phyloP scores from a whole-genome alignment of 768 basidiomycete species.

The Suillus fuscotomentosus region DNA sequence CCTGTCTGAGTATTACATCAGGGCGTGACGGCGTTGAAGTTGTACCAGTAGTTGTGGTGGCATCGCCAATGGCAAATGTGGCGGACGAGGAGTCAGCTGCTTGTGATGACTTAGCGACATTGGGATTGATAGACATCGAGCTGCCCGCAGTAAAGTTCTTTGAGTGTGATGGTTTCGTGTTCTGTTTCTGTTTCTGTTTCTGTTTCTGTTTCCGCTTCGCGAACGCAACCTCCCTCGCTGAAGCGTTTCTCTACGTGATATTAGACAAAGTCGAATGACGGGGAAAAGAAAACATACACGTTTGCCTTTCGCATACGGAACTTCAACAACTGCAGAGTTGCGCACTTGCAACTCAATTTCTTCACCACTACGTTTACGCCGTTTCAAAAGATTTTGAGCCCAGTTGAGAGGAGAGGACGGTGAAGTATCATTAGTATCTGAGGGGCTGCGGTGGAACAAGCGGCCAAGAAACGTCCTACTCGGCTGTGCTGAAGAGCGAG shows the following conservation, averaged over 20 bases:
- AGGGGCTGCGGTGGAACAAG: background rate
- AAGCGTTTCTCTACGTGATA: background rate
- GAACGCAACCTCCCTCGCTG: background rate
- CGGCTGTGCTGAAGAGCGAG: background rate
- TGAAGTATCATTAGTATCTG: background rate
- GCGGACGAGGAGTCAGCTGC: background rate
- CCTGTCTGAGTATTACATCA: background rate
- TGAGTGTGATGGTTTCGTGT: background rate
- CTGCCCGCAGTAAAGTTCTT: background rate
- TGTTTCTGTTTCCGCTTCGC: background rate
- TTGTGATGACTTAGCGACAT: background rate
- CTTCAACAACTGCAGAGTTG: background rate
- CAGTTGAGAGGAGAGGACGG: background rate
- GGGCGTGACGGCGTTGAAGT: background rate
- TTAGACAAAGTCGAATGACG: background rate
- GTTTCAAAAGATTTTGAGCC: background rate
- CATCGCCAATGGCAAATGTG: background rate
- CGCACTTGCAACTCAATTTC: too few relatives aligned
- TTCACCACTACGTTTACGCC: background rate
- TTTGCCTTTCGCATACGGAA: background rate
- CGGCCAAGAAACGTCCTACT: background rate
- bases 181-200: background rate
- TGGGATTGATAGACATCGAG: background rate
- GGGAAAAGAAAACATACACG: background rate
- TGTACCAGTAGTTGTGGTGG: too few relatives aligned